Evolutionary conservation across 306 rosid species (phyloP), one percentile per base, ranked within the genome.

Genomic region (Astragalus glycyphyllos): DNA sequence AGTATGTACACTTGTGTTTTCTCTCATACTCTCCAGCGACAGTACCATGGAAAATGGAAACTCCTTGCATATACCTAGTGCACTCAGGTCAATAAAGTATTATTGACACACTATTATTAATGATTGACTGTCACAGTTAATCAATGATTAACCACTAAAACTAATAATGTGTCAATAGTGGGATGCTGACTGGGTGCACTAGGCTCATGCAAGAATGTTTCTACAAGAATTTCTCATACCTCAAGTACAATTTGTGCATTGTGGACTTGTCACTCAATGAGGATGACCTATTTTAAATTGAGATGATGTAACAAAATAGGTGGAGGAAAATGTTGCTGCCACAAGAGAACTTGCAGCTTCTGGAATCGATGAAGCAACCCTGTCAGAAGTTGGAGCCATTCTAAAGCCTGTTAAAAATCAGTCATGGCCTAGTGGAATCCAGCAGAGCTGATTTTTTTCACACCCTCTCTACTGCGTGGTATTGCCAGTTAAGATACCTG

Each of bases 341-440:
- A 88, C 92, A 32, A 44, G 81, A 31, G 97, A 90, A 79, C 90
- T 94, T 4, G 82, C 69, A 50, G 79, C 82, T 48, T 73, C 57
- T 59, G 95, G 97, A 62, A 87, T 77, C 20, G 96, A 94, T 69
- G 74, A 86, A 73, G 84, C 77, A 65, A 75, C 86, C 77, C 72
- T 90, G 2, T 67, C 85, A 14, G 95, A 89, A 85, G 83, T 94
- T 73, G 92, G 81, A 80, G 84, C 92, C 75, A 89, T 94, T 67
- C 72, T 90, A 64, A 77, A 82, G 76, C 92, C 92, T 11, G 91
- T 87, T 11, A 90, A 89, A 88, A 91, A 90, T 49, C 96, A 87
- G 69, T 74, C 96, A 44, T 94, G 99, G 97, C 88, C 91, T 16
- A 94, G 96, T 77, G 99, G 99, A 82, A 83, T 80, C 77, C 92